Base-by-base conservation (phyloP, 2,329 filamentous ascomycete species). In the Didymella keratinophila region DNA sequence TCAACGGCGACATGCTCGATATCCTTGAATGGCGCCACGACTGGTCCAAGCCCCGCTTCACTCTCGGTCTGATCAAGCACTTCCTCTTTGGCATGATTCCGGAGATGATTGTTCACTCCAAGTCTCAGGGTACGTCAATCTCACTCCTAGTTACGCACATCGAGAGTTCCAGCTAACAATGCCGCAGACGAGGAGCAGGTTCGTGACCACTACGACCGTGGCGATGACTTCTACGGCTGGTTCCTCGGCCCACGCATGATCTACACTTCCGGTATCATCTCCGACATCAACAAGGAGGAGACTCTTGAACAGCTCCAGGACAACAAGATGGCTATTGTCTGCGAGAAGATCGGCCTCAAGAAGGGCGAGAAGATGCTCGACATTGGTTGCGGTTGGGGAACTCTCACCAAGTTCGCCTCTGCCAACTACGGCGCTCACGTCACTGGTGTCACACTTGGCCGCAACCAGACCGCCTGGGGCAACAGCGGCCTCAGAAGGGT, bases 211-310 rank as follows among this genome's bases (percentile, higher is more conserved):
- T 99, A 99, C 80, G 95, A 98, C 84, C 89, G 93, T 66, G 95
- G 95, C 75, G 93, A 99, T 78, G 95, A 98, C 80, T 97, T 97
- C 82, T 99, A 99, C 84, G 90, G 87, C 77, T 99, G 93, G 93
- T 98, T 98, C 86, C 87, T 98, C 64, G 95, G 95, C 62, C 94
- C 94, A 59, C 93, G 94, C 75, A 99, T 98, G 95, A 92, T 98
- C 80, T 98, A 98, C 83, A 99, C 95, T 50, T 96, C 92, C 49
- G 95, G 95, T 71, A 84, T 99, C 72, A 96, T 99, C 76, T 90
- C 90, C 61, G 93, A 98, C 78, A 86, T 91, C 78, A 88, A 89
- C 79, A 85, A 84, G 67, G 95, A 98, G 80, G 95, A 98, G 82
- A 87, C 88, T 32, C 89, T 99, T 25, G 95, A 99, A 81, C 85